Conservation (phyloP, 2,329 filamentous ascomycete species). For the Stemphylium lycopersici region DNA sequence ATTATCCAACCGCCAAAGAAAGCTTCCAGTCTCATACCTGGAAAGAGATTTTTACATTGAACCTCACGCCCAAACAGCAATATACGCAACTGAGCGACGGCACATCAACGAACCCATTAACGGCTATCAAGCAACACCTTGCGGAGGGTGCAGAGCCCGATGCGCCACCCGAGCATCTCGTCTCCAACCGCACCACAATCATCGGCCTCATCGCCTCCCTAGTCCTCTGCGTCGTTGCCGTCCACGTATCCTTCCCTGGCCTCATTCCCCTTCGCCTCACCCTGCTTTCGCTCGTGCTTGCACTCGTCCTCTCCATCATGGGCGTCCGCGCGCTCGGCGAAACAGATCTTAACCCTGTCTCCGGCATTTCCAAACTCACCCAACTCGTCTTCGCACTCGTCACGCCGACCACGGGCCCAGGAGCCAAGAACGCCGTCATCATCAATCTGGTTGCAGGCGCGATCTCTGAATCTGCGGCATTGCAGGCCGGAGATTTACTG, state of each 20-base stretch:
- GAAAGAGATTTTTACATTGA: constrained; percentile 44
- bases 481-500: constrained; percentile 95
- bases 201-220: constrained; percentile 80
- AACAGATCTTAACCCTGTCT: constrained; percentile 95
- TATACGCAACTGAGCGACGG: constrained; percentile 48
- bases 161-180: constrained; percentile 81
- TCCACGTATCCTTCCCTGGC: constrained; percentile 81
- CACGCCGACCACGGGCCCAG: constrained; percentile 67
- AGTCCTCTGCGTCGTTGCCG: constrained; percentile 77
- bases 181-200: constrained; percentile 72
- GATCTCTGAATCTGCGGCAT: constrained; percentile 80
- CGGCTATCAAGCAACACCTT: constrained; percentile 42
- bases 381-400: constrained; percentile 94
- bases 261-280: constrained; percentile 84
- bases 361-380: constrained; percentile 93
- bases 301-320: constrained; percentile 70
- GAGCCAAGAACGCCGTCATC: constrained; percentile 76
- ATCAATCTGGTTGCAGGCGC: constrained; percentile 96
- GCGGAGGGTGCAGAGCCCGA: constrained; percentile 64
- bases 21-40: constrained; percentile 42
- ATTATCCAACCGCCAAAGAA: constrained; percentile 42
- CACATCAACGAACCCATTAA: constrained; percentile 27
- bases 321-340: constrained; percentile 71
- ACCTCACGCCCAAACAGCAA: constrained; percentile 42
- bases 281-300: constrained; percentile 79